Base-by-base conservation (phyloP, 176 grass and related monocot genomes). In the Juncus effusus region DNA sequence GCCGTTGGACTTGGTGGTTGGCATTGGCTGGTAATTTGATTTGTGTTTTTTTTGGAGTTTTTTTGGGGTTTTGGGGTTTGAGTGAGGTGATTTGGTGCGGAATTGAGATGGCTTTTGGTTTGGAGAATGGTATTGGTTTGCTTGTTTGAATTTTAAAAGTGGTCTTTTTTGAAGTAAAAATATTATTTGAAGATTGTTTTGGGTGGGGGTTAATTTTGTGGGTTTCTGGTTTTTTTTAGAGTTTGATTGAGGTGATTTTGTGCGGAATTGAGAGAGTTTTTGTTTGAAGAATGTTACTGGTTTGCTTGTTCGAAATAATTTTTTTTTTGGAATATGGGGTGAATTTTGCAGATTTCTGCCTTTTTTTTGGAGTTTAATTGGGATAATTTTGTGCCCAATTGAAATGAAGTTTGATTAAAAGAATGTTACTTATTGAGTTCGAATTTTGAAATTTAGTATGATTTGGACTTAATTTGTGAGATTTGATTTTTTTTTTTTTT, bases 21-120 rank as follows among this genome's bases (percentile, higher is more conserved):
- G 87, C 87, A 90, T 90, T 90, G 87, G 87, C 79, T 90, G 83
- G 87, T 90, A 83, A 79, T 66, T 81, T 16, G 3, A 54, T 71
- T 47, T 60, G 11, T 13, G 16, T 3, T 76, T 56, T 53, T 5
- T n/a, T 6, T 5, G 36, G n/a, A 4, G 1, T 76, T 56, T 53
- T 5, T n/a, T 6, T 5, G 36, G n/a, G 9, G 1, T 28, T 28
- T 28, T 28, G 19, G 19, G 19, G 19, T 28, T 28, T 28, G 19
- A 28, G 19, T 28, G 19, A 28, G 19, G 19, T 28, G 19, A 28
- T 28, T 28, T 28, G 19, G 19, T 28, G 19, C 19, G 19, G 19
- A 28, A 28, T 28, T 28, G 19, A 28, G 19, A 28, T 28, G 19
- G 19, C n/a, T 28, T 28, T 28, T 28, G 19, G 19, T 28, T 28